Conservation (phyloP, 2,329 filamentous ascomycete species). For the Clarireedia homoeocarpa region DNA sequence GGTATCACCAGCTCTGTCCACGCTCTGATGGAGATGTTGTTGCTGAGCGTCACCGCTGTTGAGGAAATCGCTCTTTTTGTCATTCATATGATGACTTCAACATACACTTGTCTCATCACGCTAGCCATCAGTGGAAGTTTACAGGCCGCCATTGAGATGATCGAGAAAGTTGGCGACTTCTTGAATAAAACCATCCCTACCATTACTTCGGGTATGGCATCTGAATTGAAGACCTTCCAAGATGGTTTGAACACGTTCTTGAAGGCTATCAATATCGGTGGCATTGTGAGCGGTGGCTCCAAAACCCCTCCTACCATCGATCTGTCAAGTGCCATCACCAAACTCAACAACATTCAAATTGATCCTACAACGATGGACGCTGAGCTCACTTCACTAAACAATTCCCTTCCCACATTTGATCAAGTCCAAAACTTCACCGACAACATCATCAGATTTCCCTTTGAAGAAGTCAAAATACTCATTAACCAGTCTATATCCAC, state of each 20-base stretch:
- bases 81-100: slow-evolving; percentile 85
- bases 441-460: slow-evolving; percentile 66
- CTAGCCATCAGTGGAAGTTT: slow-evolving; percentile 74
- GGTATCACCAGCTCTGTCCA: slow-evolving; percentile 75
- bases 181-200: slow-evolving; percentile 46
- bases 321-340: slow-evolving; percentile 54
- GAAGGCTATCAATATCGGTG: slow-evolving; percentile 41
- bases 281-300: slow-evolving; percentile 32
- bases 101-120: slow-evolving; percentile 83
- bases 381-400: slow-evolving; percentile 65
- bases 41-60: slow-evolving; percentile 72
- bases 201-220: slow-evolving; percentile 38
- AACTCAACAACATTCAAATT: slow-evolving; percentile 64
- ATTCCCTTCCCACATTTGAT: slow-evolving; percentile 72
- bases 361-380: slow-evolving; percentile 57
- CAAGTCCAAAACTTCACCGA: slow-evolving; percentile 78
- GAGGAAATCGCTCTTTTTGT: slow-evolving; percentile 85
- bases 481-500: slow-evolving; percentile 63
- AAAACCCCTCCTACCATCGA: slow-evolving; percentile 48
- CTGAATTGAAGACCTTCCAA: slow-evolving; percentile 47
- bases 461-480: slow-evolving; percentile 66
- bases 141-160: slow-evolving; percentile 56
- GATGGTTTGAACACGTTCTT: slow-evolving; percentile 48
- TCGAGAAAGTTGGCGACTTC: slow-evolving; percentile 51
- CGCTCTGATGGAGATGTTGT: slow-evolving; percentile 71